Evolutionary conservation across 371 early-diverging fungal genomes (phyloP).

Genomic region (Mucor sp.): DNA sequence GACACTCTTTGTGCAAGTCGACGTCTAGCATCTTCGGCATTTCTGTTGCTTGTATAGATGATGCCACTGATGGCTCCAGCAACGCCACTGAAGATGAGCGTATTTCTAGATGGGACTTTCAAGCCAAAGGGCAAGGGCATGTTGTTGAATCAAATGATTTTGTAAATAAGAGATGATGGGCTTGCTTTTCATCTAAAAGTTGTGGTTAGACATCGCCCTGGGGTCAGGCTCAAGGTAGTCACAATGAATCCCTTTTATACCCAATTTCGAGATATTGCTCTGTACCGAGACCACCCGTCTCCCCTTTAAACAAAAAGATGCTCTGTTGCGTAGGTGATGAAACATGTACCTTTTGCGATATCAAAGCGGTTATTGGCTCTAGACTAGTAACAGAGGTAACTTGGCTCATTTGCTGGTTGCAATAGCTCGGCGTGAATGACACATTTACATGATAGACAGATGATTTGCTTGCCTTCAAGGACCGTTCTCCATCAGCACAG

Average conservation of each 20-base stretch:
- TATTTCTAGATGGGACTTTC: constrained; percentile 56
- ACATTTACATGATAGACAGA: constrained; percentile 39
- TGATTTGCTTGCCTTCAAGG: constrained; percentile 57
- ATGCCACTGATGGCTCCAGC: constrained; percentile 53
- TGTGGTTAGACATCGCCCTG: not conserved
- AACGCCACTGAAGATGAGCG: constrained; percentile 56
- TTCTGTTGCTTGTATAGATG: constrained; percentile 55
- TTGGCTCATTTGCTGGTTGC: no score
- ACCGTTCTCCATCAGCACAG: constrained; percentile 58
- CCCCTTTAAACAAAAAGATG: not conserved
- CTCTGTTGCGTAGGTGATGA: constrained; percentile 6
- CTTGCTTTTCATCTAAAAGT: not conserved
- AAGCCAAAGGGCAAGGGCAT: constrained; percentile 45
- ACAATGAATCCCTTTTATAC: constrained; percentile 1
- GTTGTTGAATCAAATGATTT: not conserved
- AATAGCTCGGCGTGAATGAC: not conserved
- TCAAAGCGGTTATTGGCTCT: constrained; percentile 5
- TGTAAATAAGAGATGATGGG: not conserved
- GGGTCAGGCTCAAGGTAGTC: not conserved
- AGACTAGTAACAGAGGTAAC: constrained; percentile 17
- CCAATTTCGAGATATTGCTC: no score
- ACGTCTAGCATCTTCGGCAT: constrained; percentile 53
- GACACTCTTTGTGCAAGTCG: constrained; percentile 53
- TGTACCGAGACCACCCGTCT: no score
- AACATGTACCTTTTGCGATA: constrained; percentile 21